Evolutionary conservation across 108 stramenopile genomes (phyloP).

Genomic region (Pseudonitzschia delicatissima): DNA sequence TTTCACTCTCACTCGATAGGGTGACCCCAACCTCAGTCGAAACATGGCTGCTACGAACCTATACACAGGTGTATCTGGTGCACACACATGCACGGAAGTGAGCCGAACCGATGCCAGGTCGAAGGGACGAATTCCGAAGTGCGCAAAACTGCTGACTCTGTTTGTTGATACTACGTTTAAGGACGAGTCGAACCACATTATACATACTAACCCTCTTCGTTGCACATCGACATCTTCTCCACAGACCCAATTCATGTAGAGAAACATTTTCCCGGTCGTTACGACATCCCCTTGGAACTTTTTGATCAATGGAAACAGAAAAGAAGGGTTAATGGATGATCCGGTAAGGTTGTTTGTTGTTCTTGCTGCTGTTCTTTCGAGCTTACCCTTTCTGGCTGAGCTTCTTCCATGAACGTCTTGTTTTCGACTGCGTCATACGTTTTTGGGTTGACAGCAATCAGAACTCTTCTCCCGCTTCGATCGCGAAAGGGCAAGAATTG

Average conservation of each 20-base stretch:
- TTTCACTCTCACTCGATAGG: neutral
- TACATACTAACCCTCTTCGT: neutral
- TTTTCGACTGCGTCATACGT: neutral
- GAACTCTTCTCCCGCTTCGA: slow-evolving; percentile 6
- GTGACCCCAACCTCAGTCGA: neutral
- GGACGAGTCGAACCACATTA: neutral
- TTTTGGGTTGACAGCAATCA: neutral
- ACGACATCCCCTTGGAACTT: neutral
- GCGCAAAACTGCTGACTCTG: neutral
- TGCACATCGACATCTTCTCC: neutral
- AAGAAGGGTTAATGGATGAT: neutral
- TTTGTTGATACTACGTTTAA: neutral
- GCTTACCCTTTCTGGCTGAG: neutral
- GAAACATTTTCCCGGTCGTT: neutral
- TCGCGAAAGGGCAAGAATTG: slow-evolving; percentile 9
- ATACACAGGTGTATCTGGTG: neutral
- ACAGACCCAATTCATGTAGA: neutral
- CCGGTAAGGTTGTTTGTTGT: neutral
- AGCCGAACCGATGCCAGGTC: neutral
- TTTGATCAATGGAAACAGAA: neutral
- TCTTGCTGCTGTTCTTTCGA: neutral
- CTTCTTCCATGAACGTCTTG: neutral
- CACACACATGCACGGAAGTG: neutral
- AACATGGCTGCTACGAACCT: neutral
- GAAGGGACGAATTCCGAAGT: neutral